phyloP scores from a whole-genome alignment of 208 protist species.

The Trypanosomatidae sp. region DNA sequence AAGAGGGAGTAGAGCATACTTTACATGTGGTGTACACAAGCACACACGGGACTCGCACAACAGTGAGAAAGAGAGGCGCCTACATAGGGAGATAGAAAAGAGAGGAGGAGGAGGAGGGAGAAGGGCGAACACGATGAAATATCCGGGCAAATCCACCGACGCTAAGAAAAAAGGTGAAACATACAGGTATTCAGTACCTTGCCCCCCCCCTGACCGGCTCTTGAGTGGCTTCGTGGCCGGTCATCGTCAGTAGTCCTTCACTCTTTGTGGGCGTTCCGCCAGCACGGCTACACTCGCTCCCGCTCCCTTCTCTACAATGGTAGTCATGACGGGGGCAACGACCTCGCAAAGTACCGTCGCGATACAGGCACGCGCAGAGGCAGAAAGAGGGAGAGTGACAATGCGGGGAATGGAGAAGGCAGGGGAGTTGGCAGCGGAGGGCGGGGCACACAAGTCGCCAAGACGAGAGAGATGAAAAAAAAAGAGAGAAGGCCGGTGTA shows the following conservation, averaged over 20 bases:
- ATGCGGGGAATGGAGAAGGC: neutral
- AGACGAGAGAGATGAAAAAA: constrained; percentile 4
- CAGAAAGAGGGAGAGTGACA: neutral
- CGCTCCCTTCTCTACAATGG: neutral
- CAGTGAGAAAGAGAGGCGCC: neutral
- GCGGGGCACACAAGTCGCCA: neutral
- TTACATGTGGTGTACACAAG: neutral
- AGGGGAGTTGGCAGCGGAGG: neutral
- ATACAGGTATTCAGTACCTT: neutral
- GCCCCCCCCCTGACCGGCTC: neutral
- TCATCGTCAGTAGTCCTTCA: too few species aligned
- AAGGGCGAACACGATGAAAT: neutral
- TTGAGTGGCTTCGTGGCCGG: neutral
- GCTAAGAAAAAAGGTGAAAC: neutral
- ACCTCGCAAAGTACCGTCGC: neutral
- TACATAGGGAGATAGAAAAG: neutral
- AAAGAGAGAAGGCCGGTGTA: neutral
- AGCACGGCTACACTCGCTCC: neutral
- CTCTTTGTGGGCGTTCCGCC: neutral
- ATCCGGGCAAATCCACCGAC: neutral
- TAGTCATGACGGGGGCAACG: neutral
- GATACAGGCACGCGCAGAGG: neutral
- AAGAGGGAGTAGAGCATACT: constrained; percentile 2
- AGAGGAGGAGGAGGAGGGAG: neutral
- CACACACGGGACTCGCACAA: neutral